Base-by-base conservation (phyloP, 1,284 basidiomycete genomes). In the Irpex sp. region DNA sequence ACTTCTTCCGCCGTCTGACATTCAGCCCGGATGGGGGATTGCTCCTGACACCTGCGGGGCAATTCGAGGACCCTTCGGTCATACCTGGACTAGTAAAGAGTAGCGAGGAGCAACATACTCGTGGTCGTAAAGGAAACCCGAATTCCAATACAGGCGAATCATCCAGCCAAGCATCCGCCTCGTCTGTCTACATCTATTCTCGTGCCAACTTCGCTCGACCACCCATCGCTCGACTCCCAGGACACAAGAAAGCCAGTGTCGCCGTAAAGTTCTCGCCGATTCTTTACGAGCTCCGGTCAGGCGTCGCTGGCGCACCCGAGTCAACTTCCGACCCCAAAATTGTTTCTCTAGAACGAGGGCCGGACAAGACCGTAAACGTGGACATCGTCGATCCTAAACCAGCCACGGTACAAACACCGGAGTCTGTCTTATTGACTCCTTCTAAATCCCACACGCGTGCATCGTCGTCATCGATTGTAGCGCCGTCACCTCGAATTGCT, bases 21-120 rank as follows among this genome's bases (percentile, higher is more conserved):
- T 99, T 98, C 78, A 96, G 94, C 63, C 94, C 97, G 1, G 97
- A 99, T 73, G 97, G 97, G 0, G 93, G 89, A 7, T 79, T 99
- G 57, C 82, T 99, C 19, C 81, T 98, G 67, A 98, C 97, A 0
- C 97, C 97, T 0, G 96, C 96, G 1, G 97, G 97, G 0, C 92
- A 97, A 71, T 98, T 97, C 71, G 95, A 97, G 72, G 94, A 97
- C 74, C 92, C 93, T 11, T 83, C 89, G 50, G 83, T 89, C 62
- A 69, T 84, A 61, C 76, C 83, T 57, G 75, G 75, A 61, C 61
- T 77, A 0, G 74, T 77, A 2, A 75, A 75, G 35, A 67, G 71
- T 35, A 59, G 62, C 59, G 81, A 79, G 31, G 78, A 81, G 31
- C 81, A 80, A 2, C 78, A 84, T 4, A 69, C 78, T 13, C 79